These are phyloP conservation scores for Alternaria triticina DNA, from an alignment of 2,329 filamentous ascomycete species.

Conservation along the genomic window DNA sequence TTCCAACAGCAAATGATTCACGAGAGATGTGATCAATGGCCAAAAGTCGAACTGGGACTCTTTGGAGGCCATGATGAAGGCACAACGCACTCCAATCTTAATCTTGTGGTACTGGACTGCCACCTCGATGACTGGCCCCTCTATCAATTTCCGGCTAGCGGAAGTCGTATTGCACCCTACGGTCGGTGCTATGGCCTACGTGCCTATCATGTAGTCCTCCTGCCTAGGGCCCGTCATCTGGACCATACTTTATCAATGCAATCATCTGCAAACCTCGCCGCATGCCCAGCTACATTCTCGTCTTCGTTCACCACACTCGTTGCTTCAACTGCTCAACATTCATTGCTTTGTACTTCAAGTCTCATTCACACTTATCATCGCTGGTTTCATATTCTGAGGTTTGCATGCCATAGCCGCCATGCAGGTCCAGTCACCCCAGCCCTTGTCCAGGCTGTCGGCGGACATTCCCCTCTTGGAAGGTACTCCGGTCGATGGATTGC, in stretches of 20 bases:
- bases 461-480: conserved; percentile 50
- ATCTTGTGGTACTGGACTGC: conserved; percentile 39
- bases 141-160: conserved; percentile 35
- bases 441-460: conserved; percentile 51
- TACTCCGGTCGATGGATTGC: conserved; percentile 21
- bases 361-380: conserved; percentile 48
- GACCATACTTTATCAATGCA: conserved; percentile 39
- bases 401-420: conserved; percentile 36
- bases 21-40: conserved; percentile 39
- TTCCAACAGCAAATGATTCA: conserved; percentile 35
- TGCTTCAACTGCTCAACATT: conserved; percentile 53
- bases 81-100: conserved; percentile 42
- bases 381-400: conserved; percentile 33
- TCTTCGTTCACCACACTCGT: conserved; percentile 47
- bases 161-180: conserved; percentile 38
- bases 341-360: conserved; percentile 43
- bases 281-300: conserved; percentile 42
- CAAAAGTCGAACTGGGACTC: conserved; percentile 39
- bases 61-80: conserved; percentile 23
- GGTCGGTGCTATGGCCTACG: conserved; percentile 26
- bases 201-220: conserved; percentile 37
- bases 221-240: conserved; percentile 27
- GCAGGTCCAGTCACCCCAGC: conserved; percentile 40
- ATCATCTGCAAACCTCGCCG: conserved; percentile 30
- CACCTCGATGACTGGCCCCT: conserved; percentile 37